These are phyloP conservation scores for Leucosporidium creatinivorum DNA, from an alignment of 768 basidiomycete genomes.

Conservation along the genomic window DNA sequence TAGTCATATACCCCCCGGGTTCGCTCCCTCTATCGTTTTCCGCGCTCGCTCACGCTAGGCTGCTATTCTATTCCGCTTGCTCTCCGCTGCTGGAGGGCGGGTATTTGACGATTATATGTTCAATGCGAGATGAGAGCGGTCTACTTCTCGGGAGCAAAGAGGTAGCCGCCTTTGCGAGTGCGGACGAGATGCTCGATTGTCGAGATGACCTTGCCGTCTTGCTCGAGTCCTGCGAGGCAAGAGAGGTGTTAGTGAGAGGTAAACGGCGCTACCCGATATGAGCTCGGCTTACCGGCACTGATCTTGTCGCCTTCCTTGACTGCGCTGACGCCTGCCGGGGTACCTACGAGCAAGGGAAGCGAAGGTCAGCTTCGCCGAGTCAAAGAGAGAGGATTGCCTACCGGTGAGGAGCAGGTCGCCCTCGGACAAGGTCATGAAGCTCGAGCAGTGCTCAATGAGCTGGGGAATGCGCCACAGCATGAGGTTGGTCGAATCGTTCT, in stretches of 20 bases:
- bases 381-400: not conserved
- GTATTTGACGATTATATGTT: too few species aligned
- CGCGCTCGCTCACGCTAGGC: too few species aligned
- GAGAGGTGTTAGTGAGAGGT: too few species aligned
- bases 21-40: too few species aligned
- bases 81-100: too few species aligned
- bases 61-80: too few species aligned
- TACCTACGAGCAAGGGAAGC: conserved; percentile 48
- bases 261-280: too few species aligned
- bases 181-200: conserved; percentile 60
- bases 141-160: conserved; percentile 41
- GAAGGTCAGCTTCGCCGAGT: not conserved
- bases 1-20: not conserved
- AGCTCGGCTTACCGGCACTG: conserved; percentile 37
- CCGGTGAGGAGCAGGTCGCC: conserved; percentile 38
- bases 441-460: conserved; percentile 72
- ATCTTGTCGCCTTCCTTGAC: conserved; percentile 68
- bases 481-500: conserved; percentile 73
- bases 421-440: conserved; percentile 91
- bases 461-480: conserved; percentile 90
- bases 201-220: conserved; percentile 53
- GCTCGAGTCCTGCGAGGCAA: conserved; percentile 56
- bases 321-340: conserved; percentile 82
- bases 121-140: too few species aligned
- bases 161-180: conserved; percentile 63